phyloP scores from a whole-genome alignment of 768 basidiomycete species.

The Mycena olivaceomarginata region DNA sequence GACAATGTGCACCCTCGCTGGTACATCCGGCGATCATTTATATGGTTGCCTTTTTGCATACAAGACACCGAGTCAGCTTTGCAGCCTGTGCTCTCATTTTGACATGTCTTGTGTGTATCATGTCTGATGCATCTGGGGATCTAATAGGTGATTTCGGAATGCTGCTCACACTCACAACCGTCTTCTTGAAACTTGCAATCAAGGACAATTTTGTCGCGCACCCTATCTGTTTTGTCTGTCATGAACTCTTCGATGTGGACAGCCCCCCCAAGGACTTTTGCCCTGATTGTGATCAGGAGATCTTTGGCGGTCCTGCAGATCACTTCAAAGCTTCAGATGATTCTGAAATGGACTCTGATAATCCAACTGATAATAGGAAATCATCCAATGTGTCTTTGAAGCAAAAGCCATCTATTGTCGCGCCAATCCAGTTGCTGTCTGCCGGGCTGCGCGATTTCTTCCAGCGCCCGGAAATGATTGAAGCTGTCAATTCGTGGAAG shows the following conservation, averaged over 20 bases:
- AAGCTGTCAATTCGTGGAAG: too few relatives aligned
- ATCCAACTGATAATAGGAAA: not conserved
- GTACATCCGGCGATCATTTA: conserved; percentile 10
- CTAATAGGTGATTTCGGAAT: not conserved
- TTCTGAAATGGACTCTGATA: not conserved
- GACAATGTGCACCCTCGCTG: conserved; percentile 6
- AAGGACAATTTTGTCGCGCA: not conserved
- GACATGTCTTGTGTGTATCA: not conserved
- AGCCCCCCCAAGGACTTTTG: not conserved
- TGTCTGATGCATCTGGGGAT: not conserved
- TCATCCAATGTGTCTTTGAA: not conserved
- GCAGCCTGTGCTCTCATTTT: not conserved
- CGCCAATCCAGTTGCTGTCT: not conserved
- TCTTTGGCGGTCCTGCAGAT: not conserved
- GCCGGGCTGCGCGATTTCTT: not conserved
- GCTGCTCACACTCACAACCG: not conserved
- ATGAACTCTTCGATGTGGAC: not conserved
- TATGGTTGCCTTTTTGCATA: conserved; percentile 12
- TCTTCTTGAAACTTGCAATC: not conserved
- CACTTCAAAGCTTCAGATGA: not conserved
- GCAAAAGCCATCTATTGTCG: not conserved
- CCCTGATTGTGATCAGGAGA: not conserved
- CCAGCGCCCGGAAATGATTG: not conserved
- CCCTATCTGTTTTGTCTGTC: not conserved
- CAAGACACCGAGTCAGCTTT: conserved; percentile 4